These are phyloP conservation scores for Tagetes patula DNA, from an alignment of 129 eudicot species.

Conservation along the genomic window DNA sequence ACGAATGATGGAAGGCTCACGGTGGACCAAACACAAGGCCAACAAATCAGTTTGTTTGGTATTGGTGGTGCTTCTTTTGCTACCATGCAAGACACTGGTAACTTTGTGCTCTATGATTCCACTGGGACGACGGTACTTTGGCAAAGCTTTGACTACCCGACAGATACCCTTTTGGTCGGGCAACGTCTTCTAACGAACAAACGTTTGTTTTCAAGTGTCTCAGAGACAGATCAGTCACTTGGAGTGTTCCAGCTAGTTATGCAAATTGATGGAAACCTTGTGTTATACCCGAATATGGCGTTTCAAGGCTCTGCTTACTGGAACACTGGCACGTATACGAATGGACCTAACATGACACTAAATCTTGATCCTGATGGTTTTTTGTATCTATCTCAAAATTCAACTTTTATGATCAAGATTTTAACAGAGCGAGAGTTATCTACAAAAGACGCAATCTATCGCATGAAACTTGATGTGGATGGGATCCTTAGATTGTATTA, in stretches of 20 bases:
- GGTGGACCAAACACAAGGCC: constrained; percentile 15
- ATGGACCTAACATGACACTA: constrained; percentile 24
- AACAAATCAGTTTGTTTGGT: constrained; percentile 14
- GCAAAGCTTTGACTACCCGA: constrained; percentile 48
- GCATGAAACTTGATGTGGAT: constrained; percentile 40
- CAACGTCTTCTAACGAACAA: constrained; percentile 25
- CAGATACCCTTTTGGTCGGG: constrained; percentile 41
- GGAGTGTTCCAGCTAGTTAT: constrained; percentile 43
- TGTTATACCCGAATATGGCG: constrained; percentile 32
- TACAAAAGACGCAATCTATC: constrained; percentile 26
- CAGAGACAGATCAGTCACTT: constrained; percentile 17
- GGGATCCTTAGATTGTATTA: constrained; percentile 46
- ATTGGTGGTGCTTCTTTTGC: constrained; percentile 26
- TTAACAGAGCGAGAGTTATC: constrained; percentile 24
- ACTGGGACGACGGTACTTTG: constrained; percentile 22
- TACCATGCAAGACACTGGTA: constrained; percentile 49
- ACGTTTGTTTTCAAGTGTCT: constrained; percentile 29
- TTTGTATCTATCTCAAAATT: constrained; percentile 32
- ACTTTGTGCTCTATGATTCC: constrained; percentile 33
- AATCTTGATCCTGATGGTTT: constrained; percentile 39
- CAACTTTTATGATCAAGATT: constrained; percentile 11
- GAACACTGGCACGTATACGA: neutral
- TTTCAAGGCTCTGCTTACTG: constrained; percentile 9
- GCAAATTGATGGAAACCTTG: constrained; percentile 55
- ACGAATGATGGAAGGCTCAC: constrained; percentile 42